A percentile compares a stretch with the other conserved stretches of the same genome.
Conservation (phyloP, 768 basidiomycete species). For the Pleurotus platypus region DNA sequence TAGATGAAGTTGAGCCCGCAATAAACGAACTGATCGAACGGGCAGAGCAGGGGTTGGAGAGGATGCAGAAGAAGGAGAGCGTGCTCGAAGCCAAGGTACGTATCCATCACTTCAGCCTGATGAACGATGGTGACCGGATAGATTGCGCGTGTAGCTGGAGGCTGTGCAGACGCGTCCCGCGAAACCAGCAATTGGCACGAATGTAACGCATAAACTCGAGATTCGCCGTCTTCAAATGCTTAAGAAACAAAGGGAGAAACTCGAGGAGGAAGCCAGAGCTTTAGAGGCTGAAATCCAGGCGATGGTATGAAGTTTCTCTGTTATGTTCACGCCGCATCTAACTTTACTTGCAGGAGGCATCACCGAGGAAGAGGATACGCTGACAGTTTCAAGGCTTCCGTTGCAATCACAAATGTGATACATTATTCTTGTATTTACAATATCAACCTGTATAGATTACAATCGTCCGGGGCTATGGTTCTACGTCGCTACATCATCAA, state of each 20-base stretch:
- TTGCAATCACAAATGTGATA: no score
- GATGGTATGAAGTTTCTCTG: conserved; percentile 33
- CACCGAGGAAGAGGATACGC: background rate
- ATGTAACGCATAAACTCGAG: conserved; percentile 62
- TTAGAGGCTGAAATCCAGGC: conserved; percentile 61
- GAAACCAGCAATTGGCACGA: conserved; percentile 42
- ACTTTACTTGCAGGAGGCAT: background rate
- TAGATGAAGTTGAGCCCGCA: conserved; percentile 78
- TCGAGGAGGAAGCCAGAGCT: conserved; percentile 59
- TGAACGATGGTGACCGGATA: background rate
- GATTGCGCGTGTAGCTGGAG: conserved; percentile 44
- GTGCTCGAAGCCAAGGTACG: conserved; percentile 62
- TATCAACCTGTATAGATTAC: no score
- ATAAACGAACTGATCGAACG: conserved; percentile 71
- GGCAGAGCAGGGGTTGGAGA: conserved; percentile 64
- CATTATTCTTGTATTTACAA: no score
- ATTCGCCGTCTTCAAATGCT: conserved; percentile 62
- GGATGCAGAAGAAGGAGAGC: conserved; percentile 59
- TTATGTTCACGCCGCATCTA: background rate
- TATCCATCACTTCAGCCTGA: background rate
- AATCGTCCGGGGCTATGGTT: no score
- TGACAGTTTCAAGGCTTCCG: background rate
- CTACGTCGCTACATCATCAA: background rate
- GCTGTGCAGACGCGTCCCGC: conserved; percentile 43
- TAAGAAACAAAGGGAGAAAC: conserved; percentile 59